Conservation (phyloP, 139 green algal species). For the Volvox africanus region DNA sequence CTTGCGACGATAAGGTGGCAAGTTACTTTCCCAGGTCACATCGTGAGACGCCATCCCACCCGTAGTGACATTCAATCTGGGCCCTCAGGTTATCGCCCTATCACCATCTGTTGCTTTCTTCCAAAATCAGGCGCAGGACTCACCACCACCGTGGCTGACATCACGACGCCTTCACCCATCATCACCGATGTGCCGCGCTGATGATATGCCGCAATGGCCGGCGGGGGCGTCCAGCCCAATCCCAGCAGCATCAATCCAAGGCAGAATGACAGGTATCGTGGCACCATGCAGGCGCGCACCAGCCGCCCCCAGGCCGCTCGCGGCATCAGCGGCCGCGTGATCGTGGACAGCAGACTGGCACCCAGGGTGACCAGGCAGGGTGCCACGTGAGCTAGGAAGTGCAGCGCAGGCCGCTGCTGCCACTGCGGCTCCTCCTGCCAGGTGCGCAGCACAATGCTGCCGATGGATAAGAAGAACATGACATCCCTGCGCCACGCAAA, state of each 20-base stretch:
- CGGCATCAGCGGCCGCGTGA: background rate
- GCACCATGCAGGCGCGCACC: constrained; percentile 7
- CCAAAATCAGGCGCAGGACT: background rate
- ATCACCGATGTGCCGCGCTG: background rate
- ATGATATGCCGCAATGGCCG: background rate
- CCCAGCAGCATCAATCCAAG: background rate
- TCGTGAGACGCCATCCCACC: too few relatives aligned
- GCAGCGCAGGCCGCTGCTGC: background rate
- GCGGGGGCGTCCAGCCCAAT: background rate
- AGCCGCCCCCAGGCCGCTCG: background rate
- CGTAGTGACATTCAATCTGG: too few relatives aligned
- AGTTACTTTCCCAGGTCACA: too few relatives aligned
- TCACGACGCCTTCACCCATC: background rate
- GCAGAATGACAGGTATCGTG: background rate
- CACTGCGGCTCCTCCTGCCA: background rate
- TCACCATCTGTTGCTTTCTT: too few relatives aligned
- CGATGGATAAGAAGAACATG: background rate
- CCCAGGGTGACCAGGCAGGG: background rate
- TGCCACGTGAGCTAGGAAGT: constrained; percentile 1
- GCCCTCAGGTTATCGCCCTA: too few relatives aligned
- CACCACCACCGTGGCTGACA: constrained; percentile 2
- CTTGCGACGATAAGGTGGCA: too few relatives aligned
- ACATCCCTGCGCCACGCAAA: background rate
- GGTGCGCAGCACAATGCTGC: background rate
- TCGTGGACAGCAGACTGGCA: background rate